Evolutionary conservation across 75 land plant genomes (phyloP), one percentile per base, ranked within the genome.

Genomic region (Larix kaempferi): DNA sequence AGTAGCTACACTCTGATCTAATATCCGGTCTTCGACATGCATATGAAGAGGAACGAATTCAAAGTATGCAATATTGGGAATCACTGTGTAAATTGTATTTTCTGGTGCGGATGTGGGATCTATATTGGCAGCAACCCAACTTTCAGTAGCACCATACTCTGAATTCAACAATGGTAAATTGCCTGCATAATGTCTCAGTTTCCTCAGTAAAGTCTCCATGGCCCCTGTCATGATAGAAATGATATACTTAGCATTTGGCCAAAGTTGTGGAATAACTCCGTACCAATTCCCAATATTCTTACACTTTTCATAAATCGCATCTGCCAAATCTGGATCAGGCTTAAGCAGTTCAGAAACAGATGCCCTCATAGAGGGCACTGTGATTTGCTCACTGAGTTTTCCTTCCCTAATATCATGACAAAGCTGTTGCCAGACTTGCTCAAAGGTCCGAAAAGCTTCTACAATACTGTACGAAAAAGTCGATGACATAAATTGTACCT

Each of bases 141-240:
- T 71, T 84, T 92, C 94, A 1, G 92, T 82, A 11, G 94, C 76
- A 19, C 92, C 94, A 75, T 92, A 92, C 59, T 88, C 94, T 7
- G 82, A 82, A 73, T 83, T 73, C 17, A 90, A 82, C 52, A 92
- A 65, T 2, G 92, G 88, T 78, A 92, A 74, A 11, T 74, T 59
- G 57, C 91, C 91, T 2, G 87, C 88, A 75, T 92, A 92, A 65
- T 87, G 91, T 72, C 87, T 75, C 71, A 92, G 67, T 71, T 86
- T 84, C 54, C 65, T 77, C 75, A 84, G 23, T 64, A 90, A 92
- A 0, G 87, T 82, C 74, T 71, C 67, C 94, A 92, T 92, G 16
- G 92, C 76, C 0, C 94, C 94, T 11, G 90, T 92, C 87, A 86
- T 84, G 60, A 90, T 88, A 1, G 85, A 80, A 49, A 80, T 74